Conservation (phyloP, 106 monocot genomes). For the Acorus gramineus region DNA sequence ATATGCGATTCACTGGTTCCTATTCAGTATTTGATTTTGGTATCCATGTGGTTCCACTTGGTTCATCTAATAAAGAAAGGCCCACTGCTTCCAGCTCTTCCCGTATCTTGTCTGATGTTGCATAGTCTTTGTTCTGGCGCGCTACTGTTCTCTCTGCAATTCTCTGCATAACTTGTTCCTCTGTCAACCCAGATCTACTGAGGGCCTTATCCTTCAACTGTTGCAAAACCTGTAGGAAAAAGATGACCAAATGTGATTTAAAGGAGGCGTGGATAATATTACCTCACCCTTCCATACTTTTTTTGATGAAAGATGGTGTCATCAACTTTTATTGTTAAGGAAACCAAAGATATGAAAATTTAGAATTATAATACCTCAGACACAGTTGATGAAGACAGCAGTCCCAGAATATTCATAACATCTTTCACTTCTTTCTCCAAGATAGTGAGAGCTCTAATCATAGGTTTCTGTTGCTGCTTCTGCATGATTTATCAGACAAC, state of each 20-base stretch:
- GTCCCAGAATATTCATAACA: conserved; percentile 48
- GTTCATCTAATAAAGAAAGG: conserved; percentile 81
- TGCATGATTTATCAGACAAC: conserved; percentile 21
- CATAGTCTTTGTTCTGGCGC: conserved; percentile 77
- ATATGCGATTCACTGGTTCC: too few relatives aligned
- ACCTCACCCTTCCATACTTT: not conserved
- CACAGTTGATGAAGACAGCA: conserved; percentile 33
- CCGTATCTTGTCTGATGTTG: conserved; percentile 63
- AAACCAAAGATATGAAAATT: not conserved
- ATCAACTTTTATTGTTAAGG: too few relatives aligned
- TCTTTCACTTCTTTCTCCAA: conserved; percentile 72
- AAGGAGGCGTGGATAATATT: too few relatives aligned
- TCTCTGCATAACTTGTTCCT: conserved; percentile 45
- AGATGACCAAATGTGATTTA: not conserved
- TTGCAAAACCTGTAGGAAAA: conserved; percentile 37
- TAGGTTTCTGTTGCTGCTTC: conserved; percentile 46
- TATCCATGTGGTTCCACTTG: conserved; percentile 63
- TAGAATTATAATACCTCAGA: conserved; percentile 35
- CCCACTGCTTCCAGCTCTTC: conserved; percentile 47
- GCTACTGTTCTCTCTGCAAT: conserved; percentile 60
- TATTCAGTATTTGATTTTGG: conserved; percentile 9
- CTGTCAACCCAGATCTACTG: conserved; percentile 62
- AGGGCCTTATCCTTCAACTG: conserved; percentile 73
- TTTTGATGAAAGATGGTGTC: too few relatives aligned
- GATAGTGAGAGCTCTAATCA: conserved; percentile 43